Evolutionary conservation across 305 asterid genomes (phyloP), one percentile per base, ranked within the genome.

Genomic region (Rubia occidens): DNA sequence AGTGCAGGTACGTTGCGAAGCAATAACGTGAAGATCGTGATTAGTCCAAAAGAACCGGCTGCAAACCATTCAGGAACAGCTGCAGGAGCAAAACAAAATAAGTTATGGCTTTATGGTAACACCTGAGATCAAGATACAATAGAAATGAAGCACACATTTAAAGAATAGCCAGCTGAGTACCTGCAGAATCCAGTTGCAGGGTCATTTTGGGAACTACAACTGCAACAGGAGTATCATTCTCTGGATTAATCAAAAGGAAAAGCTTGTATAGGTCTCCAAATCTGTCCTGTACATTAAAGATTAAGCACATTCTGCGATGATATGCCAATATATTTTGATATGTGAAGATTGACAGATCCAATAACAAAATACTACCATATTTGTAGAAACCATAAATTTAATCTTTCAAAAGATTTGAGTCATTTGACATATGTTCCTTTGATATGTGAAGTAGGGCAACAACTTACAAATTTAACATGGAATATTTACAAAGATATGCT

Each of bases 31-130:
- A 90, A 89, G 63, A 87, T 8, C 29, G 97, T 90, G 78, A 94
- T 93, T 67, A 94, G 75, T 78, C 97, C 99, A 77, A 94, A 94
- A 81, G 96, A 86, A 74, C 91, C 96, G 8, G 99, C 96, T 67
- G 96, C 96, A 83, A 94, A 86, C 99, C 99, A 94, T 78, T 94
- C 97, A 29, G 99, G 99, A 79, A 91, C 91, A 74, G 97, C 99
- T 94, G 86, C 88, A 84, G 76, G 45, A 54, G 72, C 64, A 71
- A 72, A 77, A 75, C 67, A 71, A 82, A 60, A 60, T 47, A 66
- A 15, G 64, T 32, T 68, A 67, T 21, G 11, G n/a, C n/a, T 8
- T 10, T n/a, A 40, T 9, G 49, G 61, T 67, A 18, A 64, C 32
- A 21, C 64, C 14, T 66, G 47, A 77, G 32, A 71, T 4, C 8